phyloP scores from a whole-genome alignment of 2,329 filamentous ascomycete genomes.

The Bretziella fagacearum region DNA sequence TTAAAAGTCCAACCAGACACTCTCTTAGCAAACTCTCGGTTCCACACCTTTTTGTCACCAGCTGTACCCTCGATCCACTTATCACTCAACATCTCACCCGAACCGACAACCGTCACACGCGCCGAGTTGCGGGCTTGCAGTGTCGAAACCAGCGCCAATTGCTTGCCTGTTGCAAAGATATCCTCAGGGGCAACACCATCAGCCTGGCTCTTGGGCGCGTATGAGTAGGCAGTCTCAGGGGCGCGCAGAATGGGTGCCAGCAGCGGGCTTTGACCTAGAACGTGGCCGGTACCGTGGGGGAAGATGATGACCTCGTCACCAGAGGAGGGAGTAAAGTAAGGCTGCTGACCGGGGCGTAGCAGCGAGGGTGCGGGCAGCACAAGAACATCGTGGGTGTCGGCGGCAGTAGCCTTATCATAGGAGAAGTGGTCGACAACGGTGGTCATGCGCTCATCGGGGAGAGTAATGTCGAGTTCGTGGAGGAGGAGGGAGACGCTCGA shows the following conservation, averaged over 20 bases:
- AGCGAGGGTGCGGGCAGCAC: constrained; percentile 58
- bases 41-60: constrained; percentile 39
- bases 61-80: constrained; percentile 61
- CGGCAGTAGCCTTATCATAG: constrained; percentile 60
- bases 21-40: constrained; percentile 70
- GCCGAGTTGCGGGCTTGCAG: constrained; percentile 90
- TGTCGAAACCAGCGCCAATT: constrained; percentile 69
- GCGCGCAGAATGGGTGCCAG: constrained; percentile 70
- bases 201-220: constrained; percentile 77
- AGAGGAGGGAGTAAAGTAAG: constrained; percentile 58
- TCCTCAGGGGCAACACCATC: constrained; percentile 52
- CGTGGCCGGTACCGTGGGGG: constrained; percentile 64
- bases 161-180: constrained; percentile 65
- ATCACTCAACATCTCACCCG: constrained; percentile 73
- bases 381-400: constrained; percentile 77
- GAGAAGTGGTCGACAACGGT: constrained; percentile 92
- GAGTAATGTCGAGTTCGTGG: constrained; percentile 70
- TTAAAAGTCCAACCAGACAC: constrained; percentile 93
- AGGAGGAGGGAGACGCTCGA: constrained; percentile 62
- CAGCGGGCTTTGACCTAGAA: constrained; percentile 60
- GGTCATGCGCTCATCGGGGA: constrained; percentile 72
- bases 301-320: constrained; percentile 52
- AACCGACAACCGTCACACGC: constrained; percentile 69
- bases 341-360: constrained; percentile 49
- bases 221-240: constrained; percentile 73